phyloP scores from a whole-genome alignment of 2,329 filamentous ascomycete species.

The Ceratocystis diversiconidia region DNA sequence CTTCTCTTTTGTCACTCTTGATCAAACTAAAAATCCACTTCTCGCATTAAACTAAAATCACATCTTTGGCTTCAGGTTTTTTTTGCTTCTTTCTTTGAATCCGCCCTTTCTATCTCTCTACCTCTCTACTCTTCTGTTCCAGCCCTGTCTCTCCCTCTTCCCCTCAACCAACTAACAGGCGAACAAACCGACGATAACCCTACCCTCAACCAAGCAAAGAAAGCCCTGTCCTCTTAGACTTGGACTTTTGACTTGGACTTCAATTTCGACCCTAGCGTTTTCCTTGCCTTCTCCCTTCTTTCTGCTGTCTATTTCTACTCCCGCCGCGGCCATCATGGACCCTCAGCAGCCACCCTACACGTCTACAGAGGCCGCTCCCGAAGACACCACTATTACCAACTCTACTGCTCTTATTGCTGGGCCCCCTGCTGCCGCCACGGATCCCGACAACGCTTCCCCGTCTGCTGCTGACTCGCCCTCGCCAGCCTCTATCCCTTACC shows the following conservation, averaged over 20 bases:
- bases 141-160: neutral
- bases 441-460: neutral
- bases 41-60: neutral
- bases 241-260: too few species aligned
- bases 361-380: constrained; percentile 10
- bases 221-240: too few species aligned
- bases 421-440: constrained; percentile 9
- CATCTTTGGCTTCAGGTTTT: neutral
- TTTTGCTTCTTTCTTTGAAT: neutral
- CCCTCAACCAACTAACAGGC: too few species aligned
- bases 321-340: constrained; percentile 10
- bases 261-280: too few species aligned
- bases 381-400: constrained; percentile 8
- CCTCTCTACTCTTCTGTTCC: neutral
- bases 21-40: neutral
- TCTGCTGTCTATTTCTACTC: too few species aligned
- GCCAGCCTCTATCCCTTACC: constrained; percentile 19
- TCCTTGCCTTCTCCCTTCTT: too few species aligned
- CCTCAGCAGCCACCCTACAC: constrained; percentile 14
- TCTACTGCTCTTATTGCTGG: neutral
- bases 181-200: too few species aligned
- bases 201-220: too few species aligned
- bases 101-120: neutral
- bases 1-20: neutral
- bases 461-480: constrained; percentile 1